Evolutionary conservation across 2,329 filamentous ascomycete genomes (phyloP).

Genomic region (Cladophialophora immunda): DNA sequence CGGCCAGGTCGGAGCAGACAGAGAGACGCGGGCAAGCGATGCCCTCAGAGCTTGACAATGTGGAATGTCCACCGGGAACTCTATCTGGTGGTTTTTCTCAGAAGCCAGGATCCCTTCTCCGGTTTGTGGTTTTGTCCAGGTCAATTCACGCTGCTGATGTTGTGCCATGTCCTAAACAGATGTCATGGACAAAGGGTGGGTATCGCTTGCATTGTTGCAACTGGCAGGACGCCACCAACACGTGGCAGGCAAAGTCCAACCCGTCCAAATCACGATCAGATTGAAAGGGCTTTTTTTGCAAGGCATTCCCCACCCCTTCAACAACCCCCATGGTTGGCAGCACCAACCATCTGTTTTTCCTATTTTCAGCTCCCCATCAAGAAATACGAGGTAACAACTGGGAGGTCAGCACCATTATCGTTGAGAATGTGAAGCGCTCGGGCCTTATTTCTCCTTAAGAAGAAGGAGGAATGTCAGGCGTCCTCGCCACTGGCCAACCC

Average conservation of each 20-base stretch:
- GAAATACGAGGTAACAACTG: not conserved
- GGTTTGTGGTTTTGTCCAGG: not conserved
- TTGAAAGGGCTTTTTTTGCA: not conserved
- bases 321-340: not conserved
- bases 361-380: not conserved
- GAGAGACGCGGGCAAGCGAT: too few species aligned
- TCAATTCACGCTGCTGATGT: not conserved
- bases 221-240: constrained; percentile 32
- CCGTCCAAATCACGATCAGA: constrained; percentile 21
- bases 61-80: not conserved
- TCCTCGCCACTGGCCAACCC: not conserved
- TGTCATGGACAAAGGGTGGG: not conserved
- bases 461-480: not conserved
- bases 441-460: not conserved
- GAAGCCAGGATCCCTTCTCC: not conserved
- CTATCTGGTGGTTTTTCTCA: not conserved
- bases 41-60: not conserved
- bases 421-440: not conserved
- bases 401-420: not conserved
- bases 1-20: too few species aligned
- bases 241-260: constrained; percentile 29
- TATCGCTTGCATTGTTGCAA: constrained; percentile 6
- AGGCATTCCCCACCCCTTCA: constrained; percentile 2
- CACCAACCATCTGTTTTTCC: not conserved
- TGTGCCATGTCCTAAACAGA: not conserved